Evolutionary conservation across 2,329 filamentous ascomycete genomes (phyloP), one percentile per base, ranked within the genome.

Genomic region (Penicillium hesseltinei): DNA sequence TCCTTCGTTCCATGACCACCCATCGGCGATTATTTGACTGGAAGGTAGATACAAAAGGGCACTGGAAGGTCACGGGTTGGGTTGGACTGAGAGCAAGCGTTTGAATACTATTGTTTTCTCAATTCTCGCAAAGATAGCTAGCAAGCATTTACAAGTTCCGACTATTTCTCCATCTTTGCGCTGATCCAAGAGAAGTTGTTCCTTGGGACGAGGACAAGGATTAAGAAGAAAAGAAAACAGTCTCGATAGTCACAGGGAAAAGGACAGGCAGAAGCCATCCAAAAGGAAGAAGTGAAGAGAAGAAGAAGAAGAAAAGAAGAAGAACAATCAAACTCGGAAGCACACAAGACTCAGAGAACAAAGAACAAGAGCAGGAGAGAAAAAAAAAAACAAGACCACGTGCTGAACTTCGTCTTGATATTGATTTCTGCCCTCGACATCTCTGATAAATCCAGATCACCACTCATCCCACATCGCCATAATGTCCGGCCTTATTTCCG

Each of bases 401-500:
- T 46, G 38, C 38, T 39, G 47, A 21, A 42, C 38, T 52, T 52
- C 13, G 39, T 8, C 21, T 44, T 39, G 52, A 35, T 43, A 54
- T 40, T 35, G 47, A 43, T 47, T 38, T 50, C 21, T 35, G 13
- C 38, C 39, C 46, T 56, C 38, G 45, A 43, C 52, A 19, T 38
- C 17, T 43, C 31, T 31, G 21, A 42, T 35, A 51, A 51, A 44
- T 25, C 33, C 50, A 35, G 27, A 15, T 52, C 36, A 39, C 36
- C n/a, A 51, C 31, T 51, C n/a, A 50, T 51, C 23, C 31, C 29
- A 36, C 23, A 45, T 60, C 74, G 73, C 77, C 80, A 81, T 77
- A 79, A 89, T 88, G 85, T 80, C 82, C 64, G 81, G 80, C 64
- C 73, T 79, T 64, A 77, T 80, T 56, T 87, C 89, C 63, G 91